phyloP scores from a whole-genome alignment of 371 early-diverging fungal species.

The Mucor sp. region DNA sequence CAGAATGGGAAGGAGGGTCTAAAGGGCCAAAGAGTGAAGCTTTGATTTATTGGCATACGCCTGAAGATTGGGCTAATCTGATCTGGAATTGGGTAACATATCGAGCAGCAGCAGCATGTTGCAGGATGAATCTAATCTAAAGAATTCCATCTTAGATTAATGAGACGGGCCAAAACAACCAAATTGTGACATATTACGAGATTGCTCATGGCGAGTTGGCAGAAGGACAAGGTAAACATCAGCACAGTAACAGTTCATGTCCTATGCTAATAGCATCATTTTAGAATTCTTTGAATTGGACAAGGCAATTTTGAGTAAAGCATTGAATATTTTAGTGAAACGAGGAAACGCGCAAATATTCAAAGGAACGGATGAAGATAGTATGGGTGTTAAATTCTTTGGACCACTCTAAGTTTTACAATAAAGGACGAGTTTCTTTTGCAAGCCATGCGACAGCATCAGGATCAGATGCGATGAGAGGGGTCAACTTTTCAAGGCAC shows the following conservation, averaged over 20 bases:
- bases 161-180: slow-evolving; percentile 73
- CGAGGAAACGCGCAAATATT: slow-evolving; percentile 83
- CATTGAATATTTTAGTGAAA: slow-evolving; percentile 77
- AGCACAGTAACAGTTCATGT: not conserved
- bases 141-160: slow-evolving; percentile 54
- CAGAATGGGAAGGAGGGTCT: slow-evolving; percentile 71
- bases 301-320: slow-evolving; percentile 65
- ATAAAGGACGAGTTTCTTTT: slow-evolving; percentile 65
- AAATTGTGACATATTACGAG: slow-evolving; percentile 85
- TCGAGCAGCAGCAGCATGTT: no score
- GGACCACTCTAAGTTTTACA: slow-evolving; percentile 27
- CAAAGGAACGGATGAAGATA: slow-evolving; percentile 74
- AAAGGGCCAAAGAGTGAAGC: slow-evolving; percentile 59
- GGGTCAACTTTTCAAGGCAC: slow-evolving; percentile 75
- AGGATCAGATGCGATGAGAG: slow-evolving; percentile 67
- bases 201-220: slow-evolving; percentile 79
- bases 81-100: slow-evolving; percentile 77
- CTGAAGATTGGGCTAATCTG: slow-evolving; percentile 86
- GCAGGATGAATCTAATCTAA: not conserved
- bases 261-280: no score
- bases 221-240: slow-evolving; percentile 73
- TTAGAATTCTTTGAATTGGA: slow-evolving; percentile 82
- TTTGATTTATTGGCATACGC: slow-evolving; percentile 84
- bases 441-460: slow-evolving; percentile 79
- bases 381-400: slow-evolving; percentile 88